Conservation (phyloP, 805 yeast genomes). For the Cyberlindnera japonica region DNA sequence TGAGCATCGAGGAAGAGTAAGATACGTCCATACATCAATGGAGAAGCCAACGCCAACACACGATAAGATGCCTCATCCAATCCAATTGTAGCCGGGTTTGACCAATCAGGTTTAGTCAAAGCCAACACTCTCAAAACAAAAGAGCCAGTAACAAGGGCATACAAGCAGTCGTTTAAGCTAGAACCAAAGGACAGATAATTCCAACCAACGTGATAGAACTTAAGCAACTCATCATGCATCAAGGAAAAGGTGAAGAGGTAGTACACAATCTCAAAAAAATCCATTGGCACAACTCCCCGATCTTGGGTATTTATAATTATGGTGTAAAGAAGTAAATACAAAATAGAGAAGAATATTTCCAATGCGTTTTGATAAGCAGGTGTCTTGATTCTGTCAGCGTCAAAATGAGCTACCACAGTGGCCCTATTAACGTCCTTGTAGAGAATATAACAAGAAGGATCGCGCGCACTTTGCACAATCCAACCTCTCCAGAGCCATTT, state of each 20-base stretch:
- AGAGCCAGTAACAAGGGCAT: slow-evolving; percentile 49
- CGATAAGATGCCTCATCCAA: slow-evolving; percentile 63
- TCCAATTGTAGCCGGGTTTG: slow-evolving; percentile 23
- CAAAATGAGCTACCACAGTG: slow-evolving; percentile 58
- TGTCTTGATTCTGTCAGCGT: slow-evolving; percentile 80
- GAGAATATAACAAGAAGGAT: slow-evolving; percentile 64
- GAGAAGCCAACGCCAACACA: slow-evolving; percentile 74
- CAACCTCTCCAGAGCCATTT: slow-evolving; percentile 94
- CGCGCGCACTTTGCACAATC: slow-evolving; percentile 71
- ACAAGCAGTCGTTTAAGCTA: slow-evolving; percentile 70
- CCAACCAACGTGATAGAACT: slow-evolving; percentile 73
- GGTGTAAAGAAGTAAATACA: slow-evolving; percentile 62
- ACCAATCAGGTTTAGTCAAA: slow-evolving; percentile 27
- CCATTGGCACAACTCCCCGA: slow-evolving; percentile 33
- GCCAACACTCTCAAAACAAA: slow-evolving; percentile 48
- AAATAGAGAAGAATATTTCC: slow-evolving; percentile 62
- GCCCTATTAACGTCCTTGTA: slow-evolving; percentile 59
- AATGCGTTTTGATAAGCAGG: slow-evolving; percentile 77
- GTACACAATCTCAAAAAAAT: slow-evolving; percentile 51
- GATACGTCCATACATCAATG: slow-evolving; percentile 81
- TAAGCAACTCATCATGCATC: slow-evolving; percentile 61
- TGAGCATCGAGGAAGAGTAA: slow-evolving; percentile 74
- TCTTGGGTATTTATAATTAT: slow-evolving; percentile 57
- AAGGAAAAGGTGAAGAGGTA: slow-evolving; percentile 66
- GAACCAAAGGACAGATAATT: slow-evolving; percentile 75